Evolutionary conservation across 768 basidiomycete species (phyloP), one percentile per base, ranked within the genome.

Genomic region (Pulveroboletus ravenelii): DNA sequence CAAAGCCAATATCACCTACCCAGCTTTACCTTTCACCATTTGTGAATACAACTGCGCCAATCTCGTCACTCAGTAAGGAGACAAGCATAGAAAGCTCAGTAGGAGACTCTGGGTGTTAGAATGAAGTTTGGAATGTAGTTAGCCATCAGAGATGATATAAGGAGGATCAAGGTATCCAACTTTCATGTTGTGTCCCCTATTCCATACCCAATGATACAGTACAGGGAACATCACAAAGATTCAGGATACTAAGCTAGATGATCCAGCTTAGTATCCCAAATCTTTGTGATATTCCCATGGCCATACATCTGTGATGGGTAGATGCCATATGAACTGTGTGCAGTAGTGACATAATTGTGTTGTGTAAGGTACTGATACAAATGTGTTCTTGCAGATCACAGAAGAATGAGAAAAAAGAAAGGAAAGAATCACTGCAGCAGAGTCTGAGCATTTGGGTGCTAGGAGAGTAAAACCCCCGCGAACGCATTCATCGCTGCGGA

Each of bases 151-250:
- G 2, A 23, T 23, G 4, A n/a, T 5, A 27, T 15, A 13, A 23
- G 9, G 12, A 23, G 9, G 12, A 48, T 3, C 10, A 4, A 40
- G n/a, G 18, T 15, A 27, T 34, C 13, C 20, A 42, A 23, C 20
- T 41, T 63, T 38, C 52, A 76, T 75, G 25, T 76, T 70, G 46
- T 75, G 72, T 0, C 72, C n/a, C n/a, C n/a, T n/a, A n/a, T n/a
- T n/a, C n/a, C n/a, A n/a, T n/a, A n/a, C n/a, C n/a, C n/a, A n/a
- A n/a, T n/a, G n/a, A n/a, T n/a, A n/a, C n/a, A 27, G 25, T 4
- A 27, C 20, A 30, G 6, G 27, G 15, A 13, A 49, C 35, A 25
- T 30, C 29, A 31, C 18, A 2, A 38, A 50, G 6, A n/a, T 48
- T 20, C 14, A 10, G 7, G 31, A 9, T 3, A 30, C 20, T 6